Conservation (phyloP, 1,284 basidiomycete genomes). For the Ganoderma resinaceum region DNA sequence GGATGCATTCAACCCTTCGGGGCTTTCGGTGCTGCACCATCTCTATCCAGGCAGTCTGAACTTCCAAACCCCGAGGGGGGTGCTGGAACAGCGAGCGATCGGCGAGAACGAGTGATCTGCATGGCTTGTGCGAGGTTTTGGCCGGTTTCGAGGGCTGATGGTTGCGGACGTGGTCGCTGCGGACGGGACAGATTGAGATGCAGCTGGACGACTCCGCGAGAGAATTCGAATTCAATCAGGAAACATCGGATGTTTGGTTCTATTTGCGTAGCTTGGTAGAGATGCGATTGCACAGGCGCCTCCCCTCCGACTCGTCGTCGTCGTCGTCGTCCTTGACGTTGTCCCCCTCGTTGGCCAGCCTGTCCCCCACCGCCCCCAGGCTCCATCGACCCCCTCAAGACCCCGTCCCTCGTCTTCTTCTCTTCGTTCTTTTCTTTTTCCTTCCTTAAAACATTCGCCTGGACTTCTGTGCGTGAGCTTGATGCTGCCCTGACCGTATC, state of each 20-base stretch:
- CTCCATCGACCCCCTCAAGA: slow-evolving; percentile 27
- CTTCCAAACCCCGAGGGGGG: background rate
- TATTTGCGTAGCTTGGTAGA: slow-evolving; percentile 25
- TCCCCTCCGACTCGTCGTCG: slow-evolving; percentile 19
- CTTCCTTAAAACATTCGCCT: slow-evolving; percentile 35
- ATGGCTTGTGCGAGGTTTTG: background rate
- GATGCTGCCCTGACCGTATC: slow-evolving; percentile 32
- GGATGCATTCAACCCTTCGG: background rate
- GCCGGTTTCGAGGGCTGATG: background rate
- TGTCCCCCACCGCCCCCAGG: slow-evolving; percentile 29
- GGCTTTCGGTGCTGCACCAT: background rate
- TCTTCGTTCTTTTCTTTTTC: slow-evolving; percentile 33
- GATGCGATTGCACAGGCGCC: slow-evolving; percentile 17
- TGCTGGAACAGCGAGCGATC: background rate
- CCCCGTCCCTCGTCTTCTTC: slow-evolving; percentile 20
- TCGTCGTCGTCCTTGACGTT: slow-evolving; percentile 35
- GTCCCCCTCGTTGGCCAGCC: slow-evolving; percentile 38
- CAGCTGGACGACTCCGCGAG: slow-evolving; percentile 2
- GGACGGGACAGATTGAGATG: slow-evolving; percentile 1
- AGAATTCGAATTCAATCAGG: no score
- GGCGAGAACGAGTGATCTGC: slow-evolving; percentile 1
- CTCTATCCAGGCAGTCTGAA: background rate
- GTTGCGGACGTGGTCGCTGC: slow-evolving; percentile 6
- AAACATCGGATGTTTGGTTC: slow-evolving; percentile 23
- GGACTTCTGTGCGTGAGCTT: slow-evolving; percentile 35